These are phyloP conservation scores for Aegilops longissima DNA, from an alignment of 176 grass and related monocot species.

Conservation along the genomic window DNA sequence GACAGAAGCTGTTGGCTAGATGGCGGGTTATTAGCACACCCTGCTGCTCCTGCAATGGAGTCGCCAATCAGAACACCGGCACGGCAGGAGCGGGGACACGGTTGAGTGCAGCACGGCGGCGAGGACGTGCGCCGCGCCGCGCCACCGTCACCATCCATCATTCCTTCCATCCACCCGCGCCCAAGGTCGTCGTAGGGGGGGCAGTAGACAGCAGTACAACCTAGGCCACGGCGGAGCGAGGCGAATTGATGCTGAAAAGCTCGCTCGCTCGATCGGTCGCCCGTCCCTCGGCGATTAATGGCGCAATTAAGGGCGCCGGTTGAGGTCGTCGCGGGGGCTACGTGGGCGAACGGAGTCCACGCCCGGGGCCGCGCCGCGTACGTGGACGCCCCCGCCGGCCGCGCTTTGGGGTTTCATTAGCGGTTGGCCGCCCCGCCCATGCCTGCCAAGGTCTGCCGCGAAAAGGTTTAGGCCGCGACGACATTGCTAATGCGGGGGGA, in stretches of 20 bases:
- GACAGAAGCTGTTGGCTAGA: too few relatives aligned
- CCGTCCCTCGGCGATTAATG: neutral
- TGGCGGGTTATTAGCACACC: too few relatives aligned
- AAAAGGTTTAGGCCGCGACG: neutral
- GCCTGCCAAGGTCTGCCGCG: too few relatives aligned
- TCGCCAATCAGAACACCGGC: neutral
- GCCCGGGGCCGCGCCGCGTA: neutral
- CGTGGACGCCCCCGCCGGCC: slow-evolving; percentile 21
- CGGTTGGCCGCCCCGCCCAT: neutral
- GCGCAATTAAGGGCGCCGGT: slow-evolving; percentile 41
- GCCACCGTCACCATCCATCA: neutral
- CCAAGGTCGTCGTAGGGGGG: neutral
- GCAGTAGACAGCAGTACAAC: too few relatives aligned
- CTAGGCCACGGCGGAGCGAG: neutral
- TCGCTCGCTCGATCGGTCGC: neutral
- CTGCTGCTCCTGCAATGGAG: neutral
- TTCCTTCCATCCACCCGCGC: neutral
- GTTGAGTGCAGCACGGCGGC: neutral
- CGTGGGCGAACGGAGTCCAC: slow-evolving; percentile 47
- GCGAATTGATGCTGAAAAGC: slow-evolving; percentile 36
- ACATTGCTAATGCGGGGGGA: neutral
- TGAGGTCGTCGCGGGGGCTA: slow-evolving; percentile 21
- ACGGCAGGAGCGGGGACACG: neutral
- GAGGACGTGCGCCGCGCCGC: neutral
- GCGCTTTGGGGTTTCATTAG: slow-evolving; percentile 8